Percentiles rank a stretch among this genome's conserved stretches.
phyloP scores from a whole-genome alignment of 164 flowering plant genomes.

The Cinnamomum chago region DNA sequence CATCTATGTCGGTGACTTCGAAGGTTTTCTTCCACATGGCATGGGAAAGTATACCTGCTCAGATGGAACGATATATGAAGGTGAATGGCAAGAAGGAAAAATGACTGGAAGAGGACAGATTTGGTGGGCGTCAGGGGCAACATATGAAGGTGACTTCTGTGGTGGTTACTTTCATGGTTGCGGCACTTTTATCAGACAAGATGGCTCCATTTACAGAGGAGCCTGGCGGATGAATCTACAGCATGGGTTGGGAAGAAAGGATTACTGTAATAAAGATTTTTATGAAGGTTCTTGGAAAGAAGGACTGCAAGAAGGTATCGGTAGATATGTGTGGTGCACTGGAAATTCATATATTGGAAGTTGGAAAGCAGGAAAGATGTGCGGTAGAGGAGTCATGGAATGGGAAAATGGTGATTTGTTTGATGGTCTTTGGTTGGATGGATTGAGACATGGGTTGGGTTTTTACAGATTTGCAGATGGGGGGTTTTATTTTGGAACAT shows the following conservation, averaged over 20 bases:
- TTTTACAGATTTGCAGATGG: slow-evolving; percentile 69
- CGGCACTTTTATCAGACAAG: slow-evolving; percentile 46
- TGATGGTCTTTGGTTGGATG: slow-evolving; percentile 84
- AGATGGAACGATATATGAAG: slow-evolving; percentile 75
- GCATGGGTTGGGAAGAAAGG: slow-evolving; percentile 75
- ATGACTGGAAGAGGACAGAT: slow-evolving; percentile 76
- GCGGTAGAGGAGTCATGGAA: slow-evolving; percentile 80
- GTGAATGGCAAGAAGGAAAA: slow-evolving; percentile 82
- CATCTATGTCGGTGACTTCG: slow-evolving; percentile 51
- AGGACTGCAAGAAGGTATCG: slow-evolving; percentile 73
- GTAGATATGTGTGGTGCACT: slow-evolving; percentile 65
- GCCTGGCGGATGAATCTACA: slow-evolving; percentile 74
- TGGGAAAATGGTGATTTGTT: slow-evolving; percentile 78
- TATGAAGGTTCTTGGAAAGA: slow-evolving; percentile 95
- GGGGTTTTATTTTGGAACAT: slow-evolving; percentile 76
- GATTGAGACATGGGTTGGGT: slow-evolving; percentile 74
- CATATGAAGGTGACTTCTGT: slow-evolving; percentile 78
- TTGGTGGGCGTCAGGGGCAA: slow-evolving; percentile 63
- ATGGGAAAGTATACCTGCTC: slow-evolving; percentile 77
- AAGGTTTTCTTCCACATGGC: slow-evolving; percentile 64
- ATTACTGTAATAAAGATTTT: slow-evolving; percentile 56
- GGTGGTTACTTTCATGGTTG: slow-evolving; percentile 77
- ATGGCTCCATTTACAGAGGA: slow-evolving; percentile 60
- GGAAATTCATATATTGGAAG: slow-evolving; percentile 66
- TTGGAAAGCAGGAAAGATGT: slow-evolving; percentile 84